These are phyloP conservation scores for Pythium aristosporum DNA, from an alignment of 352 stramenopile species.

Conservation along the genomic window DNA sequence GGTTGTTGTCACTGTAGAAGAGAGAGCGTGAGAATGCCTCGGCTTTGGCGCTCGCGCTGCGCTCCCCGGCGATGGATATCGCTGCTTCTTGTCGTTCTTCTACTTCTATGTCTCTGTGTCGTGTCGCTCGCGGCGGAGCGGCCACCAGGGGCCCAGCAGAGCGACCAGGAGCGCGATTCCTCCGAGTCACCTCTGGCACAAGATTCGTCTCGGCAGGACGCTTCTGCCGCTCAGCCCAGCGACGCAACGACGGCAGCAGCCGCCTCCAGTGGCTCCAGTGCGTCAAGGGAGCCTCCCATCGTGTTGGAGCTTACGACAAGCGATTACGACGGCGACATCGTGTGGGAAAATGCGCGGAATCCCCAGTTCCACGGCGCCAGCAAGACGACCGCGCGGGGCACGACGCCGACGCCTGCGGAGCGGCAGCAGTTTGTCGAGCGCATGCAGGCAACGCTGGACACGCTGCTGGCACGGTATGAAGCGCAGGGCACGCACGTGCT, in stretches of 20 bases:
- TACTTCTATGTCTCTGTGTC: background rate
- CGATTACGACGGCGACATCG: constrained; percentile 16
- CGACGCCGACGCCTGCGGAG: constrained; percentile 15
- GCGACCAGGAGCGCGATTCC: constrained; percentile 7
- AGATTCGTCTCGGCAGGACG: too few species aligned
- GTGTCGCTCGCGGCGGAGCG: constrained; percentile 6
- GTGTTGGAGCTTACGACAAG: constrained; percentile 17
- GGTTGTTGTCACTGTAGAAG: background rate
- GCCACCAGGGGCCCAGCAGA: constrained; percentile 2
- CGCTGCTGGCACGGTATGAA: constrained; percentile 22
- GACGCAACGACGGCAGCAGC: background rate
- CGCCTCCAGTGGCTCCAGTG: background rate
- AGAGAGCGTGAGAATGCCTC: background rate
- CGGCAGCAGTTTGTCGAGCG: constrained; percentile 24
- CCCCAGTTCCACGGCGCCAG: background rate
- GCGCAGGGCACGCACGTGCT: constrained; percentile 17
- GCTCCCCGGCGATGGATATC: background rate
- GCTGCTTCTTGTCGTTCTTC: background rate
- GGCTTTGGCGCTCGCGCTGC: background rate
- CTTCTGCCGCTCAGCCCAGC: background rate
- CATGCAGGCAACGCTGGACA: constrained; percentile 24
- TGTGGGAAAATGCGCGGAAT: constrained; percentile 4
- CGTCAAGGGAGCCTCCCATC: background rate
- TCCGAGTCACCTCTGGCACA: constrained; percentile 1
- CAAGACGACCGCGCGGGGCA: background rate